Evolutionary conservation across 257 asterid species (phyloP), one percentile per base, ranked within the genome.

Genomic region (Penstemon newberryi): DNA sequence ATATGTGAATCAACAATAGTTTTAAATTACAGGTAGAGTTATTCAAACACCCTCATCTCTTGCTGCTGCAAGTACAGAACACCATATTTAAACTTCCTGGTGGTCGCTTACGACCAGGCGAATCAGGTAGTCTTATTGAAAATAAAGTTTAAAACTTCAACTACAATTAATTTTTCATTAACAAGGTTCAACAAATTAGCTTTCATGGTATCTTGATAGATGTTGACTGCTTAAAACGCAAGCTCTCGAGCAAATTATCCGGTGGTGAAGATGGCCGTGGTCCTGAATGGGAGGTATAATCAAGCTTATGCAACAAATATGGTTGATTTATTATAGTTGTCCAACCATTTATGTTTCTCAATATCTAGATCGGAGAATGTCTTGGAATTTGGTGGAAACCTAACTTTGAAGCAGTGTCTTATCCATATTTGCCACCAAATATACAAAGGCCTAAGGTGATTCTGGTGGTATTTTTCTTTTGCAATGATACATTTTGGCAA

Each of bases 311-410:
- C 25, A 2, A 15, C 45, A 49, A n/a, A 13, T 19, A 7, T 58
- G 37, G 55, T 70, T 37, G 19, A 54, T 54, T 63, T 19, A 33
- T 68, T 13, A 12, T 47, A 49, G 15, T 60, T 65, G 51, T 19
- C 55, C 40, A 53, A 36, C 38, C 77, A 56, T 55, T 65, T 25
- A 1, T 18, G 4, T 61, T 69, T 41, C 43, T 41, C 50, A n/a
- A 71, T 74, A 36, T 70, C 39, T 78, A 93, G 98, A 84, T 90
- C 3, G 89, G 89, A 74, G 97, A 85, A 79, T 88, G 95, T 73
- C 86, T 93, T 53, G 99, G 99, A 60, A 78, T 85, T 76, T 93
- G 97, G 96, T 88, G 99, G 99, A 86, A 79, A 75, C 85, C 90
- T 36, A 76, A 79, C 71, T 93, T 90, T 59, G 96, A 88, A 72